Percentiles rank a stretch among this genome's conserved stretches.
Evolutionary conservation across 169 alveolate genomes (phyloP).

Genomic region (Amoebophrya sp.): DNA sequence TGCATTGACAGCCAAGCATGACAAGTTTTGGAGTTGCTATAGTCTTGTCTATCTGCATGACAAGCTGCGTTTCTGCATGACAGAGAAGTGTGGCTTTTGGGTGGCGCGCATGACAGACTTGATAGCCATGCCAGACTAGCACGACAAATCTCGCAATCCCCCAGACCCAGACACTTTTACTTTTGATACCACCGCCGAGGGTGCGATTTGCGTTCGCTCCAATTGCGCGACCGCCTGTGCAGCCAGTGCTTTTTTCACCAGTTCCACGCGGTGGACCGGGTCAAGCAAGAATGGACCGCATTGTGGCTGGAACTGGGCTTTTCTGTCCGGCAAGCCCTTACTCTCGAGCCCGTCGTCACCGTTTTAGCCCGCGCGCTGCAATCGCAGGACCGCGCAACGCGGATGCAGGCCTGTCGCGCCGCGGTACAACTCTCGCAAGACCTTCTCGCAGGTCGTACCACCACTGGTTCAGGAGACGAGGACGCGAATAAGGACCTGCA

Average conservation of each 20-base stretch:
- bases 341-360: not conserved
- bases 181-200: not conserved
- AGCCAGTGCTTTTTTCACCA: not conserved
- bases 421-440: not conserved
- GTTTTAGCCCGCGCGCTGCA: not conserved
- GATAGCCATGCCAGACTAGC: too few relatives aligned
- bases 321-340: not conserved
- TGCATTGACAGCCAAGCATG: too few relatives aligned
- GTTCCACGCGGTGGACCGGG: not conserved
- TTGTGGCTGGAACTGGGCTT: slow-evolving; percentile 2
- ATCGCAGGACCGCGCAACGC: not conserved
- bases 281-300: not conserved
- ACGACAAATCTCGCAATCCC: too few relatives aligned
- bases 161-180: too few relatives aligned
- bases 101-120: too few relatives aligned
- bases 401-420: slow-evolving; percentile 17
- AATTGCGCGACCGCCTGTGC: not conserved
- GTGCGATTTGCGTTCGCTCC: not conserved
- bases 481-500: too few relatives aligned
- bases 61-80: too few relatives aligned
- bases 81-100: too few relatives aligned
- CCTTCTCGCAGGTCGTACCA: not conserved
- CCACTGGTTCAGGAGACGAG: too few relatives aligned
- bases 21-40: too few relatives aligned
- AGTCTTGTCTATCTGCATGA: too few relatives aligned